phyloP scores from a whole-genome alignment of 495 filamentous ascomycete genomes.

The Jackrogersella multiformis region DNA sequence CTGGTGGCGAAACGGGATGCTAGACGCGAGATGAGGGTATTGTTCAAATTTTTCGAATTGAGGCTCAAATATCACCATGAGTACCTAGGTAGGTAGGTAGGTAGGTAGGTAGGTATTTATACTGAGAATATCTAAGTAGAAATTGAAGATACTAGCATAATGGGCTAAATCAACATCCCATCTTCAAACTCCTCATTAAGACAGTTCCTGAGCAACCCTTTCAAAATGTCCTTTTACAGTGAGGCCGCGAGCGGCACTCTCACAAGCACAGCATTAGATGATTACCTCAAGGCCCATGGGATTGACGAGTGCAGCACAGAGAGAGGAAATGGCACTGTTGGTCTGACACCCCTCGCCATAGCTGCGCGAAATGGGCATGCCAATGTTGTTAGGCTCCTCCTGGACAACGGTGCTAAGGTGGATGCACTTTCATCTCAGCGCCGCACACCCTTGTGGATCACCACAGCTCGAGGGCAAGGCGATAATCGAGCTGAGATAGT shows the following conservation, averaged over 20 bases:
- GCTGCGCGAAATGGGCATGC: slow-evolving; percentile 48
- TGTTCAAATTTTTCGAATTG: background rate
- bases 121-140: background rate
- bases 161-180: slow-evolving; percentile 1
- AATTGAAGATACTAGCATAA: background rate
- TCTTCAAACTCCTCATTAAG: background rate
- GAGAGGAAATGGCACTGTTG: slow-evolving; percentile 27
- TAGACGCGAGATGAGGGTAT: background rate
- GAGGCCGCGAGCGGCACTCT: slow-evolving; percentile 22
- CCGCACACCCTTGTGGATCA: slow-evolving; percentile 23
- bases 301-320: slow-evolving; percentile 22
- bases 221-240: slow-evolving; percentile 46
- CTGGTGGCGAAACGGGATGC: background rate
- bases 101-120: background rate
- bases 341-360: slow-evolving; percentile 46
- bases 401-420: slow-evolving; percentile 23
- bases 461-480: slow-evolving; percentile 12
- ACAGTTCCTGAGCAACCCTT: background rate
- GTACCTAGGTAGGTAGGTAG: slow-evolving; percentile 6
- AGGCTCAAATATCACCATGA: slow-evolving; percentile 15
- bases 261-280: slow-evolving; percentile 4
- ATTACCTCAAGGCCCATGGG: slow-evolving; percentile 15
- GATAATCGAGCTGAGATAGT: slow-evolving; percentile 22
- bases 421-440: slow-evolving; percentile 15
- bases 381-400: slow-evolving; percentile 40